These are phyloP conservation scores for Taiozyma sp. DNA, from an alignment of 1,139 yeast genomes.

Conservation along the genomic window DNA sequence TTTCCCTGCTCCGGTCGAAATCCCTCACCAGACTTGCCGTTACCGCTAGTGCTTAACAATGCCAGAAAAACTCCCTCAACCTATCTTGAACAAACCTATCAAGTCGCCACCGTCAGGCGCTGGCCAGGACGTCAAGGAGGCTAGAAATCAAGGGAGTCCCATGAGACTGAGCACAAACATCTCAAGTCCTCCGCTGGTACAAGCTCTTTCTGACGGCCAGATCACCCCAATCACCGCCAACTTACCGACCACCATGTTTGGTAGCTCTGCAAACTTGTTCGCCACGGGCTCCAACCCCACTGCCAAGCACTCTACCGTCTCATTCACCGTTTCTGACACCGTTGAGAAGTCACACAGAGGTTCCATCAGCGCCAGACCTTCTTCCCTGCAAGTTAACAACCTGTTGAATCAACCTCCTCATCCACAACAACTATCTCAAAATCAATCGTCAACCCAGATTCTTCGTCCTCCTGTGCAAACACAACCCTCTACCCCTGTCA, in stretches of 20 bases:
- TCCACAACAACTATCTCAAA: constrained; percentile 3
- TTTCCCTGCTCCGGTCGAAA: neutral
- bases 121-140: neutral
- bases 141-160: neutral
- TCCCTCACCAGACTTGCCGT: neutral
- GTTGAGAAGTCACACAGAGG: constrained; percentile 40
- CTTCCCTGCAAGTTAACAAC: constrained; percentile 25
- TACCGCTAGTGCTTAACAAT: neutral
- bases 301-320: constrained; percentile 18
- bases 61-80: constrained; percentile 16
- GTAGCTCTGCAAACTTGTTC: neutral
- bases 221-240: neutral
- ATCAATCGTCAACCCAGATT: constrained; percentile 7
- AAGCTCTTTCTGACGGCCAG: neutral
- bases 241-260: constrained; percentile 1
- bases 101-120: constrained; percentile 1
- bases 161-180: neutral
- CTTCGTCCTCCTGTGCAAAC: constrained; percentile 2
- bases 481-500: neutral
- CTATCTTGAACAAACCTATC: constrained; percentile 18
- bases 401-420: constrained; percentile 7
- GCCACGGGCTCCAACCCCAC: neutral
- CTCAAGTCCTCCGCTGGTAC: constrained; percentile 1
- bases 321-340: constrained; percentile 30
- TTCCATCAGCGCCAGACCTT: constrained; percentile 43